Evolutionary conservation across 805 yeast genomes (phyloP), one percentile per base, ranked within the genome.

Genomic region (Saccharomycopsis fermentans): DNA sequence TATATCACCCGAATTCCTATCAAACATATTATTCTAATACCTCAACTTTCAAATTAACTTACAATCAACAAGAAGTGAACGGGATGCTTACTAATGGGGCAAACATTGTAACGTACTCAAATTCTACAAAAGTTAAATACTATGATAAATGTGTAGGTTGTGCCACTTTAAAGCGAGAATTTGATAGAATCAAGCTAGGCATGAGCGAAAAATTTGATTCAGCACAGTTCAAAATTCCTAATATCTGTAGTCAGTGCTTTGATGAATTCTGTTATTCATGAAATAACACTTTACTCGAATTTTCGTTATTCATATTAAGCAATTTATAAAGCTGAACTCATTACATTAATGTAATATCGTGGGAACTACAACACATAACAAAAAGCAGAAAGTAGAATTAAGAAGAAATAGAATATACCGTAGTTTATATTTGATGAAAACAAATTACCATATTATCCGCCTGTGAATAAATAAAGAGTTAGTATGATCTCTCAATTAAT

Each of bases 1-100:
- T 90, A 16, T 88, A 86, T 66, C 75, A 81, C 57, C 91, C 94
- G 54, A 90, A 90, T 68, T 70, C 82, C 57, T 85, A 87, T 37
- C 82, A 79, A 68, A 74, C 86, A 24, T 83, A 68, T 67, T 73
- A 74, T 66, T 79, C 92, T 29, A 90, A 89, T 68, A 80, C 85
- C 17, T 82, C 90, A 1, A 87, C 95, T 6, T 81, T 78, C 69
- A 77, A 86, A 70, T 72, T 89, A 73, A 71, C 81, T 1, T 89
- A 86, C 67, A 71, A 75, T 1, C 77, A 77, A 50, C 74, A 74
- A 0, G 87, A 85, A 65, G 80, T 82, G 62, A 69, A 73, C 47
- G 74, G 77, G 0, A 78, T 88, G 76, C 78, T 89, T 58, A 70
- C 75, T 64, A 90, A 89, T 69, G 96, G 96, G 9, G 86, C 80